Percentiles rank a stretch among this genome's conserved stretches.
Evolutionary conservation across 2,329 filamentous ascomycete genomes (phyloP).

Genomic region (Monilinia aucupariae): DNA sequence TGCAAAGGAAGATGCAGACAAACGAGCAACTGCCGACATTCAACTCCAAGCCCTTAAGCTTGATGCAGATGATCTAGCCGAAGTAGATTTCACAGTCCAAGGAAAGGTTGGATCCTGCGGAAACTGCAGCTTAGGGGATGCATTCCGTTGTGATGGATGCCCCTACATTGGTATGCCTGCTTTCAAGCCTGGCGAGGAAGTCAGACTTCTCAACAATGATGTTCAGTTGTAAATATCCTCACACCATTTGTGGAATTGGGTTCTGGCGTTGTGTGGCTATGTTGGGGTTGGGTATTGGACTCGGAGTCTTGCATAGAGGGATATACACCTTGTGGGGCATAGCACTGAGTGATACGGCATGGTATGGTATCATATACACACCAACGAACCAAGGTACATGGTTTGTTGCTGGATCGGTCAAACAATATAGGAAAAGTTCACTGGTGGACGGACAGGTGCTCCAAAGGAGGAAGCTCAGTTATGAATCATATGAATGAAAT

Average conservation of each 20-base stretch:
- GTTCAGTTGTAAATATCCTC: conserved; percentile 60
- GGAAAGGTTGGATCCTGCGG: conserved; percentile 94
- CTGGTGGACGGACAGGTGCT: background rate
- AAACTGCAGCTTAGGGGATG: conserved; percentile 89
- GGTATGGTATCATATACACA: background rate
- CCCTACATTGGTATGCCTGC: conserved; percentile 89
- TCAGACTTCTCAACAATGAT: conserved; percentile 78
- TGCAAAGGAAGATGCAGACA: conserved; percentile 74
- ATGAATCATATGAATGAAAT: background rate
- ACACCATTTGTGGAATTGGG: background rate
- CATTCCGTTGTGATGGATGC: conserved; percentile 68
- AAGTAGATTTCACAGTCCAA: conserved; percentile 95
- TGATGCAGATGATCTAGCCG: conserved; percentile 70
- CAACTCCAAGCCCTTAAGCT: conserved; percentile 64
- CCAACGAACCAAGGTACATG: background rate
- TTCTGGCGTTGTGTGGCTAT: background rate
- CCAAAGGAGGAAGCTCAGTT: background rate
- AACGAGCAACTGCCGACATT: conserved; percentile 58
- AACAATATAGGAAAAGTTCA: background rate
- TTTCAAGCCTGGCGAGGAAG: conserved; percentile 96
- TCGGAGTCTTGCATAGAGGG: conserved; percentile 7
- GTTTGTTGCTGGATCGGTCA: background rate
- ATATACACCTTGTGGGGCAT: conserved; percentile 1
- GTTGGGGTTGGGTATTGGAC: conserved; percentile 4
- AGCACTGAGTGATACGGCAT: background rate